Percentiles rank a stretch among this genome's conserved stretches.
These are phyloP conservation scores for Exserohilum rostratum DNA, from an alignment of 2,329 filamentous ascomycete species.

Conservation along the genomic window DNA sequence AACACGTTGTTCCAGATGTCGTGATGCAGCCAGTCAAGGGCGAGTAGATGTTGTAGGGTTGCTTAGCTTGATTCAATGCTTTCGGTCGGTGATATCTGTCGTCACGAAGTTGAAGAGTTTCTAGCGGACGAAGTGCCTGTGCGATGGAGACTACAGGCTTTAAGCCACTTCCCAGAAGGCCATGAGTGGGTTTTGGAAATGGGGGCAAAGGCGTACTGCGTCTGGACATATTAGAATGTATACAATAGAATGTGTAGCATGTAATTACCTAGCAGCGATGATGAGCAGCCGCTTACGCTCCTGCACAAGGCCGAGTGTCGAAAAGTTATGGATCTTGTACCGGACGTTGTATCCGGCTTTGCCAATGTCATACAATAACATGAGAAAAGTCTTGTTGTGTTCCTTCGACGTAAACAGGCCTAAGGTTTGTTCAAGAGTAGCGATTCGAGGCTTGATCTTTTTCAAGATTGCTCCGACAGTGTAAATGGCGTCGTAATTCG, in stretches of 20 bases:
- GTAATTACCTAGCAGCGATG: conserved; percentile 31
- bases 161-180: conserved; percentile 26
- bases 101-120: not conserved
- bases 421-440: conserved; percentile 26
- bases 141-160: conserved; percentile 25
- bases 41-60: not conserved
- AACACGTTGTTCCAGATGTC: conserved; percentile 17
- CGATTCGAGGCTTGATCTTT: conserved; percentile 23
- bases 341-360: conserved; percentile 31
- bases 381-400: conserved; percentile 14
- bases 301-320: conserved; percentile 32
- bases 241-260: not conserved
- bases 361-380: conserved; percentile 25
- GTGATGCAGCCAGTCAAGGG: conserved; percentile 20
- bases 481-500: conserved; percentile 26
- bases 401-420: conserved; percentile 10
- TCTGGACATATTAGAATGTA: conserved; percentile 19
- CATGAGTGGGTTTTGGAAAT: conserved; percentile 37
- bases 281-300: conserved; percentile 34
- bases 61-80: not conserved
- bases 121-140: conserved; percentile 26
- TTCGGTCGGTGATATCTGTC: conserved; percentile 31
- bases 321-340: conserved; percentile 27
- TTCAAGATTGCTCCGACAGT: conserved; percentile 19
- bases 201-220: conserved; percentile 34